phyloP scores from a whole-genome alignment of 306 rosid genomes.

The Cucumis cinereus region DNA sequence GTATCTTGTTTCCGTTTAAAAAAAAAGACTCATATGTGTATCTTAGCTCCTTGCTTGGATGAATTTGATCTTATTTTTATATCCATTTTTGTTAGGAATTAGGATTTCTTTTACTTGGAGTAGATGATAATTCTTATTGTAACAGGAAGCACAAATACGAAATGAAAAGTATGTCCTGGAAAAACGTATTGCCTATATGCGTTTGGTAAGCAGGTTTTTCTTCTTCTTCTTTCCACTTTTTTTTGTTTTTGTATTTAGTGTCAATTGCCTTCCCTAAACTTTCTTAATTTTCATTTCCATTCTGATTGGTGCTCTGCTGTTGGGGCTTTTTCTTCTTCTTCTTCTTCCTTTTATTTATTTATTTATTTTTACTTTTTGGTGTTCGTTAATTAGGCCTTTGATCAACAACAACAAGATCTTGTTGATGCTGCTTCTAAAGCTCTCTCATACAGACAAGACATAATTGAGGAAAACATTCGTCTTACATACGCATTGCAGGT shows the following conservation, averaged over 20 bases:
- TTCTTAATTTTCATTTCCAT: neutral
- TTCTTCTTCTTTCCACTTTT: neutral
- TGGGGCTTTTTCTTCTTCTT: neutral
- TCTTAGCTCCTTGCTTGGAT: conserved; percentile 6
- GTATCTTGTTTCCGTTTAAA: too few relatives aligned
- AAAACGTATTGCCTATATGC: conserved; percentile 96
- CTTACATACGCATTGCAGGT: conserved; percentile 28
- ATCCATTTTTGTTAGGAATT: neutral
- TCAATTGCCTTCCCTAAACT: neutral
- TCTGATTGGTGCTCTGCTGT: neutral
- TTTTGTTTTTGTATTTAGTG: neutral
- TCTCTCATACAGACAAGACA: conserved; percentile 58
- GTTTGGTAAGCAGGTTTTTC: conserved; percentile 36
- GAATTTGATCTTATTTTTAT: neutral
- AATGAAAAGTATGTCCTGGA: conserved; percentile 80
- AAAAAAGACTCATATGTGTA: conserved; percentile 5
- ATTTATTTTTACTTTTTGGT: neutral
- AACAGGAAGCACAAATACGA: conserved; percentile 57
- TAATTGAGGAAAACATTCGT: conserved; percentile 92
- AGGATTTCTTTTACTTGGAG: neutral
- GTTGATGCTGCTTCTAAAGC: conserved; percentile 41
- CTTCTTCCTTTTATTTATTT: too few relatives aligned
- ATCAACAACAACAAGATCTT: conserved; percentile 47
- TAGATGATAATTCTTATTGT: neutral
- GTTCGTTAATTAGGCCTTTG: conserved; percentile 24